Conservation (phyloP, 441 rosid species). For the Arabidopsis hybrid region DNA sequence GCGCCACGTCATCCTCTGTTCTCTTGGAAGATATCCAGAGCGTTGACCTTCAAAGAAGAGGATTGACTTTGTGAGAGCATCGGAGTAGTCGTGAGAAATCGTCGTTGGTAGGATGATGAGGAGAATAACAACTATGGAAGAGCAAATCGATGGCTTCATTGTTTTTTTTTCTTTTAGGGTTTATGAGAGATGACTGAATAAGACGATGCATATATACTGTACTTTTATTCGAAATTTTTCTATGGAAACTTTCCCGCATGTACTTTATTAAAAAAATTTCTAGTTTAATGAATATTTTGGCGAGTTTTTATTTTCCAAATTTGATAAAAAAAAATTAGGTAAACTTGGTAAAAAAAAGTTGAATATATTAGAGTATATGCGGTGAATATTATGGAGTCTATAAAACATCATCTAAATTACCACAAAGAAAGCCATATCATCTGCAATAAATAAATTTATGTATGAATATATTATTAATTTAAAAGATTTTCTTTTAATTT, state of each 20-base stretch:
- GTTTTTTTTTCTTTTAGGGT: background rate
- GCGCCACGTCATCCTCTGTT: slow-evolving; percentile 56
- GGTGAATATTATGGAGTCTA: too few relatives aligned
- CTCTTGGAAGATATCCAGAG: slow-evolving; percentile 45
- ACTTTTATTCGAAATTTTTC: background rate
- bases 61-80: slow-evolving; percentile 54
- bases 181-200: background rate
- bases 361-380: background rate
- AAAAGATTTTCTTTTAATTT: too few relatives aligned
- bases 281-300: background rate
- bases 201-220: background rate
- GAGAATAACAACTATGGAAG: background rate
- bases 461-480: too few relatives aligned
- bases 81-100: slow-evolving; percentile 49
- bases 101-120: background rate
- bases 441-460: too few relatives aligned
- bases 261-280: background rate
- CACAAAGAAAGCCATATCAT: background rate
- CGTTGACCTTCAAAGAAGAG: slow-evolving; percentile 54
- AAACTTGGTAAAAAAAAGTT: background rate
- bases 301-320: background rate
- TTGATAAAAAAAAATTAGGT: background rate
- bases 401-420: too few relatives aligned
- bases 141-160: slow-evolving; percentile 1
- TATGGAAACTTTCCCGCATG: slow-evolving; percentile 9